Base-by-base conservation (phyloP, 192 early-diverging fungal genomes). In the Phlyctochytrium arcticum region DNA sequence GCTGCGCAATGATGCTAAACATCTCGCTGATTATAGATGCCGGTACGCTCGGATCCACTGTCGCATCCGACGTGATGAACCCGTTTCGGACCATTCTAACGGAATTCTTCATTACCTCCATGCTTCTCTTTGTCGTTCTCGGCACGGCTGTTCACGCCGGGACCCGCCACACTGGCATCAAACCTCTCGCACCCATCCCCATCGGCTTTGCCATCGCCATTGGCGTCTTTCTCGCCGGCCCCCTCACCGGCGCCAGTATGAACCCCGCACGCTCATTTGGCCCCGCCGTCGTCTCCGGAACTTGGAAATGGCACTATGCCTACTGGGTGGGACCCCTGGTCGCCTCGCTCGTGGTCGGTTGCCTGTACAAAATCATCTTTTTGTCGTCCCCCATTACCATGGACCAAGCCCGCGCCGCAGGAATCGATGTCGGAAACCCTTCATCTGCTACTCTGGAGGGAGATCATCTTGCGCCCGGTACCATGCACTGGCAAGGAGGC, bases 91-190 rank as follows among this genome's bases (percentile, higher is more conserved):
- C 54, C 1, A 53, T 34, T 33, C 23, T 39, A 27, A 66, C 57
- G 36, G 64, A 66, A 30, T 66, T 66, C 54, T 53, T 66, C 23
- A 66, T 66, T 48, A 57, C 64, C 15, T 37, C 64, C 27, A 36
- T 66, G 54, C 31, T 66, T 2, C 33, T 66, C 6, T 66, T 58
- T 39, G 39, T 35, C 19, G 64, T 66, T 8, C 46, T 66, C 6
- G 53, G 54, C 30, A 62, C 60, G 31, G 60, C 60, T n/a, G 60
- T 62, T 27, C 60, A 62, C 30, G 42, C 33, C 2, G 23, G 26
- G 8, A 47, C 48, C 26, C 30, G 44, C 48, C 7, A 47, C 0
- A 19, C 36, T 6, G 44, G 36, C 23, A 48, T 62, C 46, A 62
- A 62, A 26, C 36, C 60, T 23, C 42, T 62, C n/a, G 64, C 64